A percentile compares a stretch with the other conserved stretches of the same genome.
Conservation (phyloP, 2,329 filamentous ascomycete species). For the Colletotrichum camelliae region DNA sequence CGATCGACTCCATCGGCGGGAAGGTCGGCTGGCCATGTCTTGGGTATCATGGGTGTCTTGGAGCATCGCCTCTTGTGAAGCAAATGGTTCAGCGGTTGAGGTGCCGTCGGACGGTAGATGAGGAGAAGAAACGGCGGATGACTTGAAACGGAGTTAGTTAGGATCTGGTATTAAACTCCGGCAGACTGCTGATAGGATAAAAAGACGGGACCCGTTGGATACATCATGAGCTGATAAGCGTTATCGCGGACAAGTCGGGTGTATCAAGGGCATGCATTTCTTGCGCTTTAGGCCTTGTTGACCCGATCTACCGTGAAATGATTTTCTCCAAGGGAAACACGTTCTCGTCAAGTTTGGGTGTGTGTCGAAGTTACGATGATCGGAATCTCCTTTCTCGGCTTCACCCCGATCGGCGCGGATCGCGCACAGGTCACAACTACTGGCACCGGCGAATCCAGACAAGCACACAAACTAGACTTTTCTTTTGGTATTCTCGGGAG, state of each 20-base stretch:
- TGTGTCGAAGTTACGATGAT: not conserved
- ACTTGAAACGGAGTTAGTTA: not conserved
- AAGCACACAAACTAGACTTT: not conserved
- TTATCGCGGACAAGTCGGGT: not conserved
- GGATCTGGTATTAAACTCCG: not conserved
- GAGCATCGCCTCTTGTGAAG: not conserved
- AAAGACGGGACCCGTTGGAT: not conserved
- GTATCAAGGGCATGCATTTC: not conserved
- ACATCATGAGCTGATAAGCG: not conserved
- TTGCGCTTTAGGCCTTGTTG: not conserved
- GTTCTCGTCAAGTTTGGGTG: not conserved
- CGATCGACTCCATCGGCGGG: not conserved
- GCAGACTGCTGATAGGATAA: not conserved
- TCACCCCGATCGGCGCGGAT: not conserved
- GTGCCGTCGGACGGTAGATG: not conserved
- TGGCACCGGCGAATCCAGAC: not conserved
- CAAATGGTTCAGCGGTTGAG: not conserved
- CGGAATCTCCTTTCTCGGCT: not conserved
- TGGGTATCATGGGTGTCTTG: not conserved
- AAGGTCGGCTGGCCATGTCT: not conserved
- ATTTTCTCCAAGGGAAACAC: not conserved
- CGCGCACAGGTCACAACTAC: not conserved
- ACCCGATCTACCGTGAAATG: not conserved
- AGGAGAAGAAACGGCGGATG: not conserved
- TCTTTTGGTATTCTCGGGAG: not conserved